Base-by-base conservation (phyloP, 2,329 filamentous ascomycete species). In the Sphaerulina musiva region DNA sequence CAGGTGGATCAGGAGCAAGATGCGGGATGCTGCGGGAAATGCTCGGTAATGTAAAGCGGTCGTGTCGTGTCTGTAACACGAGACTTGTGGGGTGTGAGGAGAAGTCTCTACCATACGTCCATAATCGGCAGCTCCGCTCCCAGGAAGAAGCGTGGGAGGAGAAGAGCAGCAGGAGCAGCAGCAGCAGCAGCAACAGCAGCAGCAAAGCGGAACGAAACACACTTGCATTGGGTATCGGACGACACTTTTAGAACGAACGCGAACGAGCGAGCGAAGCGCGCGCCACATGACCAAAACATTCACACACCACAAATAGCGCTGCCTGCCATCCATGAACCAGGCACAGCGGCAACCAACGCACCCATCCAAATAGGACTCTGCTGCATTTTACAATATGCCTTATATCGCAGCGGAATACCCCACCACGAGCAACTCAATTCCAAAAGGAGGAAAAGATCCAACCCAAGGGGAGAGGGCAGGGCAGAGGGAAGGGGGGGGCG, bases 21-120 rank as follows among this genome's bases (percentile, higher is more conserved):
- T 48, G 73, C 72, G 41, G 87, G 89, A 62, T 95, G 91, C 80
- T 95, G 90, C 76, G 78, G 82, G 66, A 88, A 87, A 74, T 95
- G 90, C 74, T 80, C 88, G 70, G 80, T 95, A 70, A 95, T 95
- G 90, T 93, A 83, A 83, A 41, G 39, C 39, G 26, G 26, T 31
- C 29, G 45, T 38, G 36, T 45, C 45, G 49, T 46, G 49, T n/a
- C 31, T 39, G 32, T 26, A 50, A 46, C 41, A 38, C 42, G 51
- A 51, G 49, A 50, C n/a, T 26, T 44, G 20, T 44, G 48, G 44
- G 43, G 14, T 39, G 14, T 20, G 20, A 20, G 20, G 20, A 20
- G 20, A 20, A 29, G 45, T 36, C 2, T 36, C 32, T 20, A 20
- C 20, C 20, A 20, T 36, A 36, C 32, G 26, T 46, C 47, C 40